A percentile compares a stretch with the other conserved stretches of the same genome.
Conservation (phyloP, 2,329 filamentous ascomycete genomes). For the Fusarium decemcellulare region DNA sequence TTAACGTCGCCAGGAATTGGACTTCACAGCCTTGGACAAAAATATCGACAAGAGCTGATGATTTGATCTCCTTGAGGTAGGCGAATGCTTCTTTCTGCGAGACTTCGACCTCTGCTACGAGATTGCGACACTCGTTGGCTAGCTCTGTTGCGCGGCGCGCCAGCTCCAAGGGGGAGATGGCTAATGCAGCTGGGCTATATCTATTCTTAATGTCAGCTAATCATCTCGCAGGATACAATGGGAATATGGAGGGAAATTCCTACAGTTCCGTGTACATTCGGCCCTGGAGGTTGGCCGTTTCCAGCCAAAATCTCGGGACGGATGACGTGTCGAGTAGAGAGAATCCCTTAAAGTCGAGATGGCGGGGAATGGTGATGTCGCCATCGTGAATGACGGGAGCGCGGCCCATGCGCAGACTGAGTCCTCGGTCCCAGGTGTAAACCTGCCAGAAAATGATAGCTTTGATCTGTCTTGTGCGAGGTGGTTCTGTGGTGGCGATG, state of each 20-base stretch:
- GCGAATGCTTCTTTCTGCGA: conserved; percentile 42
- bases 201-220: conserved; percentile 41
- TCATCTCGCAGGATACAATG: background rate
- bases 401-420: conserved; percentile 71
- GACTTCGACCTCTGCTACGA: conserved; percentile 47
- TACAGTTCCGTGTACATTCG: conserved; percentile 67
- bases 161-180: conserved; percentile 55
- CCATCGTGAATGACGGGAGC: conserved; percentile 70
- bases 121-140: conserved; percentile 53
- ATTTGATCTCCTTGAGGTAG: conserved; percentile 53
- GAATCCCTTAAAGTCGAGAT: conserved; percentile 58
- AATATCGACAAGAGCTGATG: conserved; percentile 57
- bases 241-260: conserved; percentile 7
- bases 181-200: conserved; percentile 65
- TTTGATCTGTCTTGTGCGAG: conserved; percentile 47
- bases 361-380: conserved; percentile 66
- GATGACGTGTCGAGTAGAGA: conserved; percentile 44
- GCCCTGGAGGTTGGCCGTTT: conserved; percentile 68
- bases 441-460: conserved; percentile 61
- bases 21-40: conserved; percentile 63
- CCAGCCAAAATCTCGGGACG: conserved; percentile 68
- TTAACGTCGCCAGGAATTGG: conserved; percentile 61
- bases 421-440: conserved; percentile 70
- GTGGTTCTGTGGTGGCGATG: background rate
- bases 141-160: conserved; percentile 55